A percentile compares a stretch with the other conserved stretches of the same genome.
Conservation (phyloP, 2,329 filamentous ascomycete genomes). For the Cordyceps cicadae region DNA sequence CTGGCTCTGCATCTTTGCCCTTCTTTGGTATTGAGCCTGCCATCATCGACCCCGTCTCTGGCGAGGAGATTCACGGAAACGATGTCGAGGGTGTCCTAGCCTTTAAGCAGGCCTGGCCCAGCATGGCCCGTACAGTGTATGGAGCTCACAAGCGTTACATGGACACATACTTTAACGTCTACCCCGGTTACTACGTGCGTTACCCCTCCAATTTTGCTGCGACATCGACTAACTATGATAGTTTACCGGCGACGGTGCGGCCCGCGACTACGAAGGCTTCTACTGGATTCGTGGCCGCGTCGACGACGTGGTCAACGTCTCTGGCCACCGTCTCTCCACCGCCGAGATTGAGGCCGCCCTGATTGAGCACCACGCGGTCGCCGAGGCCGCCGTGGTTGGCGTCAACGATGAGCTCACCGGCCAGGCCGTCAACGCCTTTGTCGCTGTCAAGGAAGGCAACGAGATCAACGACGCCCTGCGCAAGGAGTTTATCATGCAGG, state of each 20-base stretch:
- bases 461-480: conserved; percentile 71
- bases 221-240: conserved; percentile 24
- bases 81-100: conserved; percentile 94
- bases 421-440: conserved; percentile 95
- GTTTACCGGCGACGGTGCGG: conserved; percentile 91
- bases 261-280: conserved; percentile 94
- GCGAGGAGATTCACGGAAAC: conserved; percentile 87
- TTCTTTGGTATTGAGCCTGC: conserved; percentile 98
- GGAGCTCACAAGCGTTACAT: conserved; percentile 97
- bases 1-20: conserved; percentile 86
- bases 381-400: conserved; percentile 91
- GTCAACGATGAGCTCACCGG: conserved; percentile 89
- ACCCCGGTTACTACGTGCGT: conserved; percentile 94
- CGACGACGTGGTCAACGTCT: conserved; percentile 97
- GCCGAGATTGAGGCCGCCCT: conserved; percentile 97
- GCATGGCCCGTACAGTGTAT: conserved; percentile 97
- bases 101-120: conserved; percentile 97
- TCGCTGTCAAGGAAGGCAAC: conserved; percentile 78
- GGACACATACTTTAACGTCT: conserved; percentile 97
- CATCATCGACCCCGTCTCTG: conserved; percentile 93
- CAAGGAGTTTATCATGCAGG: conserved; percentile 90
- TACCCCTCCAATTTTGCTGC: conserved; percentile 7
- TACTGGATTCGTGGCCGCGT: conserved; percentile 99
- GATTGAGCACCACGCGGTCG: conserved; percentile 82
- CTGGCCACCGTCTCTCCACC: conserved; percentile 89